Percentiles rank a stretch among this genome's conserved stretches.
Conservation (phyloP, 768 basidiomycete species). For the Lentinula boryana region DNA sequence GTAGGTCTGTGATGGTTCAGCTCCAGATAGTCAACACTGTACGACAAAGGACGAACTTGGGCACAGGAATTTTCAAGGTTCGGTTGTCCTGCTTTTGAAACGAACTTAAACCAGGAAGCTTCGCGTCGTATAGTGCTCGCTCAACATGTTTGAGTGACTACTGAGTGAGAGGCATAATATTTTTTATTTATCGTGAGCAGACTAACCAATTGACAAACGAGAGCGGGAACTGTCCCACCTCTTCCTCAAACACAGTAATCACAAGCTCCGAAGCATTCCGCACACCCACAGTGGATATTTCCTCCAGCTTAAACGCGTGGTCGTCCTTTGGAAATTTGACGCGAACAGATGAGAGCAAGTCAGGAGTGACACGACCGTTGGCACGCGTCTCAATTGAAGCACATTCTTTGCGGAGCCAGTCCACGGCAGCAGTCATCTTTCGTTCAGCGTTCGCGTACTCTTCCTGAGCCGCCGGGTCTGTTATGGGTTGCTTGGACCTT, state of each 20-base stretch:
- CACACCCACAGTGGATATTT: slow-evolving; percentile 77
- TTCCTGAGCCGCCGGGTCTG: slow-evolving; percentile 42
- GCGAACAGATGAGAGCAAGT: slow-evolving; percentile 61
- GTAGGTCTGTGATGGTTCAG: slow-evolving; percentile 50
- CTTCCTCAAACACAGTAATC: slow-evolving; percentile 73
- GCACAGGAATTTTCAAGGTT: slow-evolving; percentile 76
- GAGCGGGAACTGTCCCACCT: slow-evolving; percentile 39
- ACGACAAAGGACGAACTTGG: slow-evolving; percentile 45
- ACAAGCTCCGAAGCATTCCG: slow-evolving; percentile 69
- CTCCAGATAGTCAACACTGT: neutral
- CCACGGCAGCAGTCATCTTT: slow-evolving; percentile 60
- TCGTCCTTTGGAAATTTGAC: slow-evolving; percentile 42
- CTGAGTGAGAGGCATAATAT: slow-evolving; percentile 15
- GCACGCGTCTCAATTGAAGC: slow-evolving; percentile 67
- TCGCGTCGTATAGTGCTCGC: slow-evolving; percentile 68
- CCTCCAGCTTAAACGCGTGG: slow-evolving; percentile 45
- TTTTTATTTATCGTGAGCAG: neutral
- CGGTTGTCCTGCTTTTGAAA: slow-evolving; percentile 59
- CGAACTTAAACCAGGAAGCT: slow-evolving; percentile 65
- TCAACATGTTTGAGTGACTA: slow-evolving; percentile 77
- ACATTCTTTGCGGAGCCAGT: slow-evolving; percentile 74
- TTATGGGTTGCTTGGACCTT: slow-evolving; percentile 58
- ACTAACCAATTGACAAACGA: neutral
- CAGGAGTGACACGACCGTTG: slow-evolving; percentile 71
- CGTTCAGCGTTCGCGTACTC: slow-evolving; percentile 61